Percentiles rank a stretch among this genome's conserved stretches.
Evolutionary conservation across 805 yeast species (phyloP).

Genomic region (Tetrapisispora arboricola): DNA sequence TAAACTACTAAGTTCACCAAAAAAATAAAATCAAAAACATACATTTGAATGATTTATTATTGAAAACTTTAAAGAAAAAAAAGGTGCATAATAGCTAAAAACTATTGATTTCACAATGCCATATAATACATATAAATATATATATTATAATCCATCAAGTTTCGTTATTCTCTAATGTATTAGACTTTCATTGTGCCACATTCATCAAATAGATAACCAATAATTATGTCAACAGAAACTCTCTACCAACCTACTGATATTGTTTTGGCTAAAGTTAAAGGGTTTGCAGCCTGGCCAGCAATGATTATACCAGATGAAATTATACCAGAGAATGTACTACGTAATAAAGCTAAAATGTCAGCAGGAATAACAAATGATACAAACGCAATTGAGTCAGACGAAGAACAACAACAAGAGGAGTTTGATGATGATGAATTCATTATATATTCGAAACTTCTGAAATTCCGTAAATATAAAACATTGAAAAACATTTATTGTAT

Average conservation of each 20-base stretch:
- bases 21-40: too few relatives aligned
- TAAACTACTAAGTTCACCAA: too few relatives aligned
- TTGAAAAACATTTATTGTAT: constrained; percentile 21
- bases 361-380: background rate
- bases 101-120: too few relatives aligned
- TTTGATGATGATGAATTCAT: constrained; percentile 14
- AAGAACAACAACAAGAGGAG: constrained; percentile 4
- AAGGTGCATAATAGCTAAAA: too few relatives aligned
- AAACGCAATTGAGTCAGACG: background rate
- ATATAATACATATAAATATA: too few relatives aligned
- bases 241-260: constrained; percentile 37
- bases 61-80: too few relatives aligned
- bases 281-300: constrained; percentile 89
- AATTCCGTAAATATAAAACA: constrained; percentile 16
- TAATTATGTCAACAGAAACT: constrained; percentile 10
- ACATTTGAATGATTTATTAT: too few relatives aligned
- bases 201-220: too few relatives aligned
- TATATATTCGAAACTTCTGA: constrained; percentile 16
- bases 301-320: constrained; percentile 55
- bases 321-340: constrained; percentile 47
- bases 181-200: too few relatives aligned
- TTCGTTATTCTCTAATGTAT: too few relatives aligned
- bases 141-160: too few relatives aligned
- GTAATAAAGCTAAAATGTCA: constrained; percentile 13
- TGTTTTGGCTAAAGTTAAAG: constrained; percentile 74